These are phyloP conservation scores for Pythium aquatile DNA, from an alignment of 352 stramenopile species.

Conservation along the genomic window DNA sequence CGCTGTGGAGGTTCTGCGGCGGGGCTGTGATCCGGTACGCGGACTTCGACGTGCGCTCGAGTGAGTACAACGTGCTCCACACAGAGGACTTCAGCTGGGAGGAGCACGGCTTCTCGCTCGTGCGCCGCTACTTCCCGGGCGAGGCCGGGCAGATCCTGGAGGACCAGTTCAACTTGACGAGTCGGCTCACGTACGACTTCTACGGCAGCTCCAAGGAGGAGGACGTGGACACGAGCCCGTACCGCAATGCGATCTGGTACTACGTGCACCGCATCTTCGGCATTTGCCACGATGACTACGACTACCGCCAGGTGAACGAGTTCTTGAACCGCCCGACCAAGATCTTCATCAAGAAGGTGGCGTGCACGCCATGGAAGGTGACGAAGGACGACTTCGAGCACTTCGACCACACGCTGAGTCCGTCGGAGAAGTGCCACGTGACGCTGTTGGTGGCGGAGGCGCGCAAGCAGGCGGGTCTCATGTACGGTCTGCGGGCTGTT, in stretches of 20 bases:
- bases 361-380: conserved; percentile 84
- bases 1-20: conserved; percentile 81
- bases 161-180: conserved; percentile 85
- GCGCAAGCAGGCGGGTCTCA: conserved; percentile 82
- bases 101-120: conserved; percentile 85
- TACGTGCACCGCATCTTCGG: conserved; percentile 88
- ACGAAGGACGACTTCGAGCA: conserved; percentile 78
- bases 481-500: conserved; percentile 84
- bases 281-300: conserved; percentile 88
- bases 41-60: conserved; percentile 84
- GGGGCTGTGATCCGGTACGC: conserved; percentile 75
- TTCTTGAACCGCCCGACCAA: conserved; percentile 84
- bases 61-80: conserved; percentile 80
- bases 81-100: conserved; percentile 90
- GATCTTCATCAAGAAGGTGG: conserved; percentile 86
- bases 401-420: conserved; percentile 75
- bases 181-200: conserved; percentile 82
- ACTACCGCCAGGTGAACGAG: conserved; percentile 82
- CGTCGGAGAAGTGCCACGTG: conserved; percentile 85
- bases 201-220: conserved; percentile 59
- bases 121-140: conserved; percentile 81
- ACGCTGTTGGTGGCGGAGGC: conserved; percentile 81
- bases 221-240: conserved; percentile 74
- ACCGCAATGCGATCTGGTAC: conserved; percentile 84
- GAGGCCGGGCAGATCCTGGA: conserved; percentile 82